Conservation (phyloP, 2,329 filamentous ascomycete genomes). For the Colletotrichum viniferum region DNA sequence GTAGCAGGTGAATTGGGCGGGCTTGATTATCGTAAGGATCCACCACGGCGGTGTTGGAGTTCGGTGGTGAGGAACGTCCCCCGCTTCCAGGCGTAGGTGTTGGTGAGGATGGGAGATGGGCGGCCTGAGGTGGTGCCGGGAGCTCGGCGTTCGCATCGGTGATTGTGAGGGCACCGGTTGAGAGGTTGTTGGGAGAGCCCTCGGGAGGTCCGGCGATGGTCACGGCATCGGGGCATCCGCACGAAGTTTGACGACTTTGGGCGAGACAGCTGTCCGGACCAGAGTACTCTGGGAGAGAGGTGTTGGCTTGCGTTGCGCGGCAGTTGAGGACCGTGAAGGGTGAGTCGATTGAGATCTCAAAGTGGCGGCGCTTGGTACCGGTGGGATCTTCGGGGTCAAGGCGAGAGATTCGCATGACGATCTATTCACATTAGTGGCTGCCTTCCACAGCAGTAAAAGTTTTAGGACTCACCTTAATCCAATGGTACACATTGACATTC, state of each 20-base stretch:
- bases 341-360: constrained; percentile 95
- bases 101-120: constrained; percentile 45
- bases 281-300: constrained; percentile 79
- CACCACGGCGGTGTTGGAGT: constrained; percentile 1
- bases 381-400: constrained; percentile 77
- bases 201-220: constrained; percentile 71
- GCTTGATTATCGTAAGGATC: constrained; percentile 35
- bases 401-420: constrained; percentile 90
- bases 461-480: constrained; percentile 78
- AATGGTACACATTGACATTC: constrained; percentile 92
- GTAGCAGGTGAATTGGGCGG: constrained; percentile 83
- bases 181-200: constrained; percentile 66
- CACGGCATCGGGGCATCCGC: constrained; percentile 60
- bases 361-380: constrained; percentile 78
- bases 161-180: constrained; percentile 51
- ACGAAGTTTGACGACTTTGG: constrained; percentile 51
- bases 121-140: constrained; percentile 59
- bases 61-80: constrained; percentile 4
- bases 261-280: constrained; percentile 46
- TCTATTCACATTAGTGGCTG: constrained; percentile 52
- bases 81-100: constrained; percentile 23
- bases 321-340: constrained; percentile 94
- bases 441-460: not conserved
- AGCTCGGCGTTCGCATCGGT: constrained; percentile 39
- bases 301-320: constrained; percentile 90